These are phyloP conservation scores for Cucurbita moschata DNA, from an alignment of 306 rosid species.

Conservation along the genomic window DNA sequence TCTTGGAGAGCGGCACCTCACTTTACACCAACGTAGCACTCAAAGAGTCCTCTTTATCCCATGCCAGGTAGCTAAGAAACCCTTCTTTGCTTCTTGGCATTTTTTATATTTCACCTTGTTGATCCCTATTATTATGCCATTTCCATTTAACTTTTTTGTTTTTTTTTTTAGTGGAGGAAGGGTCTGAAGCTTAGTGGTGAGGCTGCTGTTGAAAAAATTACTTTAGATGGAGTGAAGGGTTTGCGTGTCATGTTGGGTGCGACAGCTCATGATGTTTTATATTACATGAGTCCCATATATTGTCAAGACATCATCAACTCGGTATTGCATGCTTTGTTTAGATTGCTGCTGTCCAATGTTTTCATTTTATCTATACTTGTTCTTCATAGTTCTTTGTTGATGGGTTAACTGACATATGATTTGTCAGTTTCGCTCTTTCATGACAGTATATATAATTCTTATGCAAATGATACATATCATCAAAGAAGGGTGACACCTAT, in stretches of 20 bases:
- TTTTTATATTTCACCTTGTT: neutral
- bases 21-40: slow-evolving; percentile 57
- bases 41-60: slow-evolving; percentile 95
- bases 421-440: neutral
- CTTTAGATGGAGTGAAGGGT: slow-evolving; percentile 92
- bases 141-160: neutral
- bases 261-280: slow-evolving; percentile 89
- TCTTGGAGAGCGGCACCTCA: slow-evolving; percentile 80
- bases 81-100: neutral
- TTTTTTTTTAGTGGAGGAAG: slow-evolving; percentile 74
- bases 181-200: slow-evolving; percentile 97
- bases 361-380: neutral
- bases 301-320: slow-evolving; percentile 87
- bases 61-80: slow-evolving; percentile 53
- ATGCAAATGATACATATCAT: neutral
- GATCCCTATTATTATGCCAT: neutral
- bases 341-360: neutral
- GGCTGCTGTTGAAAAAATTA: slow-evolving; percentile 73
- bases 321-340: slow-evolving; percentile 30
- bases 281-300: slow-evolving; percentile 99
- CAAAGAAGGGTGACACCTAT: neutral
- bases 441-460: neutral
- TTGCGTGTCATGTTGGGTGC: slow-evolving; percentile 88
- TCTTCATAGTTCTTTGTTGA: neutral
- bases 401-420: neutral